Percentiles rank a stretch among this genome's conserved stretches.
These are phyloP conservation scores for Hypoxylon sp. DNA, from an alignment of 2,329 filamentous ascomycete species.

Conservation along the genomic window DNA sequence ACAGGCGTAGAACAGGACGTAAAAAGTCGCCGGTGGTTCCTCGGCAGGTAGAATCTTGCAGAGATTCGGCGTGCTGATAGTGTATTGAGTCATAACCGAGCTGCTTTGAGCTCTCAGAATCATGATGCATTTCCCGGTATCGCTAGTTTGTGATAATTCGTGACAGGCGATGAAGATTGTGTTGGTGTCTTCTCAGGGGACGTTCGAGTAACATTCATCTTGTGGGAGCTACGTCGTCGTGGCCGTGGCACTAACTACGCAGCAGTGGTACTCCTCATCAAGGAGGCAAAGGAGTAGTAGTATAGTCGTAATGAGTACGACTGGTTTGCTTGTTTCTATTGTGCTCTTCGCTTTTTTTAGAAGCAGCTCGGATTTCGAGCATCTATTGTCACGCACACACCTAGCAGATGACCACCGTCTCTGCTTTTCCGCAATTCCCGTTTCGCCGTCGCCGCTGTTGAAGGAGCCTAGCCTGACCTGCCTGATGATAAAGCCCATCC, in stretches of 20 bases:
- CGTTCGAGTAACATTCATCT: no score
- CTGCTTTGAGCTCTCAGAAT: background rate
- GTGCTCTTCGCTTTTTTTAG: background rate
- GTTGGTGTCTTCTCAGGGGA: background rate
- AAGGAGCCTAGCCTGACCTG: constrained; percentile 19
- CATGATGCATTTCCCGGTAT: background rate
- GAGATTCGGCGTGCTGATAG: background rate
- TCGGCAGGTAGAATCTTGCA: background rate
- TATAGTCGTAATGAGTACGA: background rate
- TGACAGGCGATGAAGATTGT: background rate
- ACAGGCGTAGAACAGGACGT: background rate
- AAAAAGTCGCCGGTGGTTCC: background rate
- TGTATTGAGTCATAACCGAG: background rate
- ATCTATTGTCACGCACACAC: background rate
- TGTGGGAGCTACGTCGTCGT: no score
- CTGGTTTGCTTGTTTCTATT: background rate
- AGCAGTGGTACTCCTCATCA: background rate
- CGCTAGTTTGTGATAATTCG: background rate
- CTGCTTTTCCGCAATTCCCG: background rate
- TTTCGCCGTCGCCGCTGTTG: constrained; percentile 22
- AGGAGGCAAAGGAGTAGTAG: background rate
- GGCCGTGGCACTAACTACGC: background rate
- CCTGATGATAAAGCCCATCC: no score
- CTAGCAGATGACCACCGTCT: background rate
- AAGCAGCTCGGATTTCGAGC: background rate